Conservation (phyloP, 2,329 filamentous ascomycete genomes). For the Fusarium duplospermum region DNA sequence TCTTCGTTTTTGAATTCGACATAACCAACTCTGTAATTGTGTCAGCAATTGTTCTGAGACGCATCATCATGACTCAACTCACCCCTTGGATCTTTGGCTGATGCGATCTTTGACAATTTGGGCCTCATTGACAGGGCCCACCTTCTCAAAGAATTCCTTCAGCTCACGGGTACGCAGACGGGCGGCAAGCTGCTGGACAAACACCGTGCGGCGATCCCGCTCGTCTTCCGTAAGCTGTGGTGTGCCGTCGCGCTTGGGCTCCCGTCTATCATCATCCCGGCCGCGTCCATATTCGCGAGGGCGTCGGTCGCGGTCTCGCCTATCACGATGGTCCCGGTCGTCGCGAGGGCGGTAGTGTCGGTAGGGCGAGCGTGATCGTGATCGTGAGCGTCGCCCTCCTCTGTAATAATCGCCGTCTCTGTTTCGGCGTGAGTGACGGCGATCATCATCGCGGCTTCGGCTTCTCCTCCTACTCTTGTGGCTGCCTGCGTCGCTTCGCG, state of each 20-base stretch:
- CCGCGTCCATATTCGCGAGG: slow-evolving; percentile 65
- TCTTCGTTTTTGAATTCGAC: slow-evolving; percentile 99
- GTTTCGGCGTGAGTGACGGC: slow-evolving; percentile 78
- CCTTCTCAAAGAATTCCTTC: slow-evolving; percentile 94
- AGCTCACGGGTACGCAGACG: slow-evolving; percentile 92
- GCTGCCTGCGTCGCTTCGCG: slow-evolving; percentile 81
- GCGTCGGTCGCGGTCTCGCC: slow-evolving; percentile 66
- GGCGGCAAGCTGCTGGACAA: slow-evolving; percentile 97
- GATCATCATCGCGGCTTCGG: slow-evolving; percentile 80
- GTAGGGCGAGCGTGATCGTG: slow-evolving; percentile 78
- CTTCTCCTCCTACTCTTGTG: slow-evolving; percentile 85
- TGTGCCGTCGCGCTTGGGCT: slow-evolving; percentile 63
- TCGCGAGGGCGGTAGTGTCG: slow-evolving; percentile 68
- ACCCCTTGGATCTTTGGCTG: slow-evolving; percentile 98
- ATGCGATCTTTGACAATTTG: slow-evolving; percentile 99
- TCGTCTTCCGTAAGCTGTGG: slow-evolving; percentile 93
- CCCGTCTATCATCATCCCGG: slow-evolving; percentile 60
- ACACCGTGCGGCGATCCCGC: slow-evolving; percentile 94
- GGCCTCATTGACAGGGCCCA: slow-evolving; percentile 93
- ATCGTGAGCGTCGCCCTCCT: slow-evolving; percentile 66
- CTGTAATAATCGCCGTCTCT: slow-evolving; percentile 80
- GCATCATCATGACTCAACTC: slow-evolving; percentile 51
- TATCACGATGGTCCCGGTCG: slow-evolving; percentile 62
- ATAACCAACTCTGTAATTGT: slow-evolving; percentile 86
- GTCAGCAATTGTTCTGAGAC: background rate